These are phyloP conservation scores for Brassica rapa DNA, from an alignment of 345 rosid species.

Conservation along the genomic window DNA sequence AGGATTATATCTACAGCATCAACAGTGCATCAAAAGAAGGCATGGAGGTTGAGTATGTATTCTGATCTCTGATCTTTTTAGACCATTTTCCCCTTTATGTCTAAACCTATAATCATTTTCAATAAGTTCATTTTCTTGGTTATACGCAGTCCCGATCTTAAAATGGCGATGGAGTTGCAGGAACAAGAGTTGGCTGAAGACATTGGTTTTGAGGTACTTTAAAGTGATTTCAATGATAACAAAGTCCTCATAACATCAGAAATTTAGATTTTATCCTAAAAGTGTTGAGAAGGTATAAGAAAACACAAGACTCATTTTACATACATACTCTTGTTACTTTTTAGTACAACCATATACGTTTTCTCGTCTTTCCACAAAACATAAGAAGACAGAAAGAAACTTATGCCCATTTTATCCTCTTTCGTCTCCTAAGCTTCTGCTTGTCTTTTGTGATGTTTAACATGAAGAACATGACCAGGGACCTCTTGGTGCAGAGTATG, in stretches of 20 bases:
- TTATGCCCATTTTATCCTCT: not conserved
- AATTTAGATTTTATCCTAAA: not conserved
- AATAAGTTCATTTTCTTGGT: not conserved
- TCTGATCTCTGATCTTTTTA: slow-evolving; percentile 19
- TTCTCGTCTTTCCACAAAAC: not conserved
- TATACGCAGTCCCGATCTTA: slow-evolving; percentile 1
- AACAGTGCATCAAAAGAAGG: slow-evolving; percentile 55
- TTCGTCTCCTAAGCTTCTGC: slow-evolving; percentile 6
- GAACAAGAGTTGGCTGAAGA: not conserved
- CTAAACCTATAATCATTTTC: not conserved
- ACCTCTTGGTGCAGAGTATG: slow-evolving; percentile 15
- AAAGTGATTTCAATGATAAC: not conserved
- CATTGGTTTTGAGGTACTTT: not conserved
- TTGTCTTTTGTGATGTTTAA: slow-evolving; percentile 14
- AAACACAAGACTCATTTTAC: not conserved
- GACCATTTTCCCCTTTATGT: slow-evolving; percentile 1
- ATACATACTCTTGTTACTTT: slow-evolving; percentile 4
- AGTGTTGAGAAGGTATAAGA: slow-evolving; percentile 7
- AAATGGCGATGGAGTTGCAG: slow-evolving; percentile 13
- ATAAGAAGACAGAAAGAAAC: not conserved
- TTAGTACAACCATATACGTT: not conserved
- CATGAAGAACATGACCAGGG: slow-evolving; percentile 15
- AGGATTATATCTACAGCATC: slow-evolving; percentile 70
- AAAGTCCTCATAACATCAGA: slow-evolving; percentile 1
- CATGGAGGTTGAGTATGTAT: slow-evolving; percentile 58